Conservation (phyloP, 495 filamentous ascomycete species). For the Trichoderma erinaceum region DNA sequence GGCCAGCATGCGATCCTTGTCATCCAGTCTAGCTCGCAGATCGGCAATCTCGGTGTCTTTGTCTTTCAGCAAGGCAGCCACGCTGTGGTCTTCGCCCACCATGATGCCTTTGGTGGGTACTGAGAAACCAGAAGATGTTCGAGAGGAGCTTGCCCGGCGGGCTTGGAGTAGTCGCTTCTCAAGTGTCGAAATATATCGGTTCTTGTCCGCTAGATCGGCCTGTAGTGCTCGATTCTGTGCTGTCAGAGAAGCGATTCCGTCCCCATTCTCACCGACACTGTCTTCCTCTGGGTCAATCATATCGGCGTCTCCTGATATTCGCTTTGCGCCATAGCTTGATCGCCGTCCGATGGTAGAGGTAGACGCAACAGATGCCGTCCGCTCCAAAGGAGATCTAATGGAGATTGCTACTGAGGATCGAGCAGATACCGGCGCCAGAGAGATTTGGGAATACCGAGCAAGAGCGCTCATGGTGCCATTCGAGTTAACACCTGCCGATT, state of each 20-base stretch:
- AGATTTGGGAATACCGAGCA: conserved; percentile 54
- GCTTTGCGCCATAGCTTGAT: conserved; percentile 32
- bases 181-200: conserved; percentile 88
- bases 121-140: conserved; percentile 66
- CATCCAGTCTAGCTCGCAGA: conserved; percentile 80
- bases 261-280: conserved; percentile 72
- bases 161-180: conserved; percentile 91
- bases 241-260: conserved; percentile 74
- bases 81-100: conserved; percentile 61
- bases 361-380: conserved; percentile 63
- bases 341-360: conserved; percentile 51
- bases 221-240: conserved; percentile 83
- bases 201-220: conserved; percentile 90
- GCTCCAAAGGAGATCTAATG: conserved; percentile 51
- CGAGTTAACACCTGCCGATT: conserved; percentile 86
- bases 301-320: conserved; percentile 39
- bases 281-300: conserved; percentile 60
- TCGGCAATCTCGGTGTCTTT: conserved; percentile 93
- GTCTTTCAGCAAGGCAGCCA: conserved; percentile 65
- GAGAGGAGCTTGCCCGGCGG: conserved; percentile 79
- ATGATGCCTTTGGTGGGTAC: conserved; percentile 50
- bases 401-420: conserved; percentile 71
- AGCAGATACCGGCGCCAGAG: conserved; percentile 41
- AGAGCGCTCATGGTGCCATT: conserved; percentile 66
- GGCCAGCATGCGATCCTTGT: conserved; percentile 90